Evolutionary conservation across 2,329 filamentous ascomycete genomes (phyloP).

Genomic region (Dryadomyces quercus-mongolicae): DNA sequence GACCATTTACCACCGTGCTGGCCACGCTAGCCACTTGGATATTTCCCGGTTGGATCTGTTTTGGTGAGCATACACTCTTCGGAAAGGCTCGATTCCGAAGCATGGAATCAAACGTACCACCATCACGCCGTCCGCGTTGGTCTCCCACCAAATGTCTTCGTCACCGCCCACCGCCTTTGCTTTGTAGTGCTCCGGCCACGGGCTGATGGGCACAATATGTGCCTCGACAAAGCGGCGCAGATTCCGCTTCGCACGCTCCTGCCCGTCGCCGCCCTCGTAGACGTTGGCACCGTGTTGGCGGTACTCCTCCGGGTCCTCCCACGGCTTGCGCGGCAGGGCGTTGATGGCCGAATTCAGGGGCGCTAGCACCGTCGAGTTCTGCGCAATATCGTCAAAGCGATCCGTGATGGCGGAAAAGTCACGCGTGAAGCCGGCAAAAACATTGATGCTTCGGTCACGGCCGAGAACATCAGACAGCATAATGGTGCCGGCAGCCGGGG

Average conservation of each 20-base stretch:
- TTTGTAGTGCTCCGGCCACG: constrained; percentile 60
- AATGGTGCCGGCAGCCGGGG: constrained; percentile 29
- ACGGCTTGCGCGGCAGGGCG: constrained; percentile 69
- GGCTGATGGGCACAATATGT: constrained; percentile 64
- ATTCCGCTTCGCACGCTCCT: constrained; percentile 66
- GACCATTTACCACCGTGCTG: constrained; percentile 72
- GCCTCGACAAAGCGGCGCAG: constrained; percentile 72
- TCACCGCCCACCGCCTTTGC: constrained; percentile 50
- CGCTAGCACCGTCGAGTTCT: constrained; percentile 76
- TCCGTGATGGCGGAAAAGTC: constrained; percentile 57
- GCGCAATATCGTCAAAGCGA: constrained; percentile 52
- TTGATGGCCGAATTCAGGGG: constrained; percentile 77
- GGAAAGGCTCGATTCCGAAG: background rate
- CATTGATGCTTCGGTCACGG: constrained; percentile 64
- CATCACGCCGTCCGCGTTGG: constrained; percentile 49
- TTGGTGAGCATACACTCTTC: background rate
- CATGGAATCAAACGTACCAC: constrained; percentile 35
- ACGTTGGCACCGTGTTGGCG: constrained; percentile 51
- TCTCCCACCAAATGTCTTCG: constrained; percentile 71
- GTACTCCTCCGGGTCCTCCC: constrained; percentile 70
- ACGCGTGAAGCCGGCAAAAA: constrained; percentile 72
- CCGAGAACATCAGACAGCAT: constrained; percentile 78
- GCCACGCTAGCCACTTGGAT: constrained; percentile 67
- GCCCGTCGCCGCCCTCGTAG: constrained; percentile 64
- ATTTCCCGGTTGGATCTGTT: constrained; percentile 62